phyloP scores from a whole-genome alignment of 1,139 yeast genomes.

The Scheffersomyces insectosa region DNA sequence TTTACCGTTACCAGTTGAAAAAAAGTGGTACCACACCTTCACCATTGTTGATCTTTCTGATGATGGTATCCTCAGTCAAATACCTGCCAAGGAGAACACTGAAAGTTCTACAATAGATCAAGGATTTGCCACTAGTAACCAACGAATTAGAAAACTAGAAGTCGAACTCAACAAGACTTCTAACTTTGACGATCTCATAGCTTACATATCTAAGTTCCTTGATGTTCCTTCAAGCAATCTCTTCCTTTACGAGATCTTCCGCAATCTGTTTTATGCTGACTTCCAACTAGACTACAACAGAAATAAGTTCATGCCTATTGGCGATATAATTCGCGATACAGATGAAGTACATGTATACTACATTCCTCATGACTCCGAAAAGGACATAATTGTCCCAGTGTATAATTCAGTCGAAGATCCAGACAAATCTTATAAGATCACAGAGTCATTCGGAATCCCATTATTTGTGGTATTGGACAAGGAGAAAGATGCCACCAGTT shows the following conservation, averaged over 20 bases:
- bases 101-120: too few species aligned
- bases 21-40: slow-evolving; percentile 71
- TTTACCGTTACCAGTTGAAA: slow-evolving; percentile 79
- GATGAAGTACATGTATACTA: slow-evolving; percentile 76
- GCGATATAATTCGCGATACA: slow-evolving; percentile 62
- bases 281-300: slow-evolving; percentile 64
- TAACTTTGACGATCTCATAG: slow-evolving; percentile 63
- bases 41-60: slow-evolving; percentile 61
- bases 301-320: slow-evolving; percentile 62
- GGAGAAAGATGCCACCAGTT: slow-evolving; percentile 47
- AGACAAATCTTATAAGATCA: slow-evolving; percentile 37
- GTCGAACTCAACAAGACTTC: slow-evolving; percentile 73
- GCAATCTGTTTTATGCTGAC: slow-evolving; percentile 66
- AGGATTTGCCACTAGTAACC: too few species aligned
- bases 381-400: slow-evolving; percentile 68
- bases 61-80: slow-evolving; percentile 24
- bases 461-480: slow-evolving; percentile 61
- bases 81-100: neutral
- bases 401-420: slow-evolving; percentile 52
- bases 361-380: slow-evolving; percentile 44
- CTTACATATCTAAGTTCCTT: slow-evolving; percentile 57
- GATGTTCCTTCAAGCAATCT: slow-evolving; percentile 45
- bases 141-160: slow-evolving; percentile 45
- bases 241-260: slow-evolving; percentile 71
- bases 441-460: slow-evolving; percentile 66